Base-by-base conservation (phyloP, 345 rosid species). In the Euclidium syriacum region DNA sequence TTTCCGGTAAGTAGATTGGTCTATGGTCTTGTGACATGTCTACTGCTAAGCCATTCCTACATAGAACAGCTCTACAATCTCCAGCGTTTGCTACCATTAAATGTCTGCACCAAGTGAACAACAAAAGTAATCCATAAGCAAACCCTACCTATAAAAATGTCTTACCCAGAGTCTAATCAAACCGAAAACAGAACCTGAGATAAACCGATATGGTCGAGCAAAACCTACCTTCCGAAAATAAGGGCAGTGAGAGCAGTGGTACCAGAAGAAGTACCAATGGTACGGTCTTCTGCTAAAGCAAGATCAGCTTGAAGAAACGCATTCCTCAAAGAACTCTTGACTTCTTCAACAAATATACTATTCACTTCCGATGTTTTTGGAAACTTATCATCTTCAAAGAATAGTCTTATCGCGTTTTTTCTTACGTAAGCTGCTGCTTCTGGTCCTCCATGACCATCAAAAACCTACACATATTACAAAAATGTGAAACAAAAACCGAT, bases 361-460 rank as follows among this genome's bases (percentile, higher is more conserved):
- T 80, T 68, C 46, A 80, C 90, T 46, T 81, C 68, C 15, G 70
- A 71, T 8, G 81, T 61, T 52, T 59, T 81, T n/a, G 96, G 98
- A 24, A 91, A 85, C 34, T 67, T 65, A 2, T 67, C 82, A 30
- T 86, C 88, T 67, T 83, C 84, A 41, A 88, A 83, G 70, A 91
- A 86, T 23, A 85, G 68, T 58, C 75, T 83, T 77, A 80, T 73
- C 1, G 89, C 89, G 63, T 91, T 85, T 73, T 77, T 80, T 73
- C 83, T 86, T 65, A 91, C 38, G 36, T 80, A 86, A 46, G 90
- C 68, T 49, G 98, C 92, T 14, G 98, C 98, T 40, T 86, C 96
- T 6, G 90, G 84, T 57, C 98, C 98, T 43, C 91, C 96, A 71
- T 91, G 98, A 34, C 98, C 98, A 74, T 91, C 96, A 71, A 88